A percentile compares a stretch with the other conserved stretches of the same genome.
phyloP scores from a whole-genome alignment of 306 rosid species.

The Dalbergia cochinchinensis region DNA sequence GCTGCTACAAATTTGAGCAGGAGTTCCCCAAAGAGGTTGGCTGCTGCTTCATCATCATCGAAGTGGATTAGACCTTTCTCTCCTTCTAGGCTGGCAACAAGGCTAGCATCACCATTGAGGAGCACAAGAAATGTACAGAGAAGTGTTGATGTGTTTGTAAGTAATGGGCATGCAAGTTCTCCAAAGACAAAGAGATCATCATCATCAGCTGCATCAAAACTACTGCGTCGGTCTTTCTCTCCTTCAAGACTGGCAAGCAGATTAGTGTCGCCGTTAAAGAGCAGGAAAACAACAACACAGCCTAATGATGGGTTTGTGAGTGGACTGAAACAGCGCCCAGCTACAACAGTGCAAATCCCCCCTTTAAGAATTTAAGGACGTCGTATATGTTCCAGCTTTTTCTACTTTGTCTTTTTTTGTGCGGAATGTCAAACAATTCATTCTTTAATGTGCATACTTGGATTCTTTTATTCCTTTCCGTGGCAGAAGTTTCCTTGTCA shows the following conservation, averaged over 20 bases:
- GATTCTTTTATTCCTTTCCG: no score
- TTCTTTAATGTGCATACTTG: conserved; percentile 54
- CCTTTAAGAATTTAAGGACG: conserved; percentile 52
- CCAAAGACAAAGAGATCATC: conserved; percentile 67
- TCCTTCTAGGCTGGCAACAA: conserved; percentile 80
- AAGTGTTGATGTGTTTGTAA: conserved; percentile 48
- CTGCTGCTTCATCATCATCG: conserved; percentile 30
- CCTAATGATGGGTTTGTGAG: conserved; percentile 53
- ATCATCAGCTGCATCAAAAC: not conserved
- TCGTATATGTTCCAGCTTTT: not conserved
- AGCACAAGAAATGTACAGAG: conserved; percentile 59
- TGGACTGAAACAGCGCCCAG: conserved; percentile 61
- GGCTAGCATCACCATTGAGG: conserved; percentile 78
- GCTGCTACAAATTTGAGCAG: no score
- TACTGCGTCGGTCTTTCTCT: conserved; percentile 67
- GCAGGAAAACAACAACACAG: conserved; percentile 52
- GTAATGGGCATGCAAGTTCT: conserved; percentile 50
- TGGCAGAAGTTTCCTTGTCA: conserved; percentile 18
- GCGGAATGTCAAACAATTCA: conserved; percentile 45
- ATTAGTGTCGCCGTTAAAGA: conserved; percentile 72
- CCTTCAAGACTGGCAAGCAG: conserved; percentile 78
- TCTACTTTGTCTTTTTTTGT: not conserved
- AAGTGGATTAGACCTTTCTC: conserved; percentile 63
- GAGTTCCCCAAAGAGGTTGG: no score
- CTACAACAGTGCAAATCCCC: conserved; percentile 37